A percentile compares a stretch with the other conserved stretches of the same genome.
phyloP scores from a whole-genome alignment of 169 alveolate species.

The Cryptosporidium baileyi region DNA sequence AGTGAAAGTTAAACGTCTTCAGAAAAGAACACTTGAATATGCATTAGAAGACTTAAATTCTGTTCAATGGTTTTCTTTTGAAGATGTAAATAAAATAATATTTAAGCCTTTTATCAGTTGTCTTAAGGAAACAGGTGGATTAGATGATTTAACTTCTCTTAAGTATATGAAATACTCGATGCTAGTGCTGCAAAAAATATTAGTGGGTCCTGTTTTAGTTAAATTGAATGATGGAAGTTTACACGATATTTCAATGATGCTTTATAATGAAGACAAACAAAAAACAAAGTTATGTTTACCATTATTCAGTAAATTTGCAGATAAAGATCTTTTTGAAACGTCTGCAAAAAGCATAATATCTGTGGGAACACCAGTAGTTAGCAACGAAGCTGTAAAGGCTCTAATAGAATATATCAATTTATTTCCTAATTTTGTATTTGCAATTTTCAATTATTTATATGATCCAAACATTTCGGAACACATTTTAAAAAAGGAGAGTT shows the following conservation, averaged over 20 bases:
- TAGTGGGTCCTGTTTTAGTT: conserved; percentile 21
- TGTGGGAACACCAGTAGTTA: conserved; percentile 23
- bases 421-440: conserved; percentile 22
- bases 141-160: background rate
- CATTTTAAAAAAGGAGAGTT: too few relatives aligned
- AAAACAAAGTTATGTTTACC: conserved; percentile 5
- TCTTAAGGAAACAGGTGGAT: conserved; percentile 1
- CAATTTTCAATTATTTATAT: conserved; percentile 10
- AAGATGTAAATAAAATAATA: conserved; percentile 9
- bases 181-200: background rate
- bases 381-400: conserved; percentile 14
- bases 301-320: background rate
- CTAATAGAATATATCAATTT: background rate
- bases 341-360: conserved; percentile 1
- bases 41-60: conserved; percentile 28
- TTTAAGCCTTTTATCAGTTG: conserved; percentile 9
- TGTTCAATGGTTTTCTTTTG: conserved; percentile 31
- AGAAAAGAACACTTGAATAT: conserved; percentile 16
- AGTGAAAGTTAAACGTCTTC: background rate
- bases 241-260: conserved; percentile 32
- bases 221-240: conserved; percentile 10
- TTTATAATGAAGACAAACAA: background rate
- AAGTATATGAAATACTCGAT: conserved; percentile 8
- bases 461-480: too few relatives aligned
- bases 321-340: conserved; percentile 5